phyloP scores from a whole-genome alignment of 2,329 filamentous ascomycete species.

The Didymella glomerata region DNA sequence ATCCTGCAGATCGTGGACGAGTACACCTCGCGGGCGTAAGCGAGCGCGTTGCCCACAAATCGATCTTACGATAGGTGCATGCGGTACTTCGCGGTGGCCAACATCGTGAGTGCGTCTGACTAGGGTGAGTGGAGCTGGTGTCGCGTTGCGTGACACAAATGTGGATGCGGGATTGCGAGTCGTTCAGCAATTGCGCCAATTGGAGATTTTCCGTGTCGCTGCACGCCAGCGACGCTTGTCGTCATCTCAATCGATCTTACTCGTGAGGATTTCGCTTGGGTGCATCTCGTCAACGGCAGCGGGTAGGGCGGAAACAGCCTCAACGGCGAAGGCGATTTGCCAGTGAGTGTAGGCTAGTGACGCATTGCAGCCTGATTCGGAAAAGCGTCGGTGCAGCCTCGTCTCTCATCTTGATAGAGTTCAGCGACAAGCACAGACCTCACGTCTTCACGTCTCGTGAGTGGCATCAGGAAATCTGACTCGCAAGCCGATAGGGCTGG shows the following conservation, averaged over 20 bases:
- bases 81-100: slow-evolving; percentile 11
- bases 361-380: slow-evolving; percentile 10
- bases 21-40: slow-evolving; percentile 1
- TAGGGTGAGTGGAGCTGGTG: slow-evolving; percentile 6
- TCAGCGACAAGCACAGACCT: not conserved
- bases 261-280: slow-evolving; percentile 22
- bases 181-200: slow-evolving; percentile 15
- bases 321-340: slow-evolving; percentile 22
- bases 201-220: slow-evolving; percentile 16
- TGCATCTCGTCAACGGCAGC: slow-evolving; percentile 23
- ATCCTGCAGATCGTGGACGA: slow-evolving; percentile 16
- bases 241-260: slow-evolving; percentile 20
- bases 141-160: slow-evolving; percentile 9
- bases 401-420: slow-evolving; percentile 8
- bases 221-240: slow-evolving; percentile 17
- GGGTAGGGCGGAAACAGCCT: slow-evolving; percentile 23
- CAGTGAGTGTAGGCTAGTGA: slow-evolving; percentile 8
- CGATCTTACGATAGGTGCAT: not conserved
- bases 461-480: slow-evolving; percentile 8
- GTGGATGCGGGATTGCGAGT: slow-evolving; percentile 4
- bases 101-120: slow-evolving; percentile 11
- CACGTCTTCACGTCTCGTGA: not conserved
- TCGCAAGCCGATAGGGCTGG: slow-evolving; percentile 23
- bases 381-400: slow-evolving; percentile 12
- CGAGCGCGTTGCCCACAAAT: not conserved